phyloP scores from a whole-genome alignment of 2,329 filamentous ascomycete species.

The Teratosphaeria destructans region DNA sequence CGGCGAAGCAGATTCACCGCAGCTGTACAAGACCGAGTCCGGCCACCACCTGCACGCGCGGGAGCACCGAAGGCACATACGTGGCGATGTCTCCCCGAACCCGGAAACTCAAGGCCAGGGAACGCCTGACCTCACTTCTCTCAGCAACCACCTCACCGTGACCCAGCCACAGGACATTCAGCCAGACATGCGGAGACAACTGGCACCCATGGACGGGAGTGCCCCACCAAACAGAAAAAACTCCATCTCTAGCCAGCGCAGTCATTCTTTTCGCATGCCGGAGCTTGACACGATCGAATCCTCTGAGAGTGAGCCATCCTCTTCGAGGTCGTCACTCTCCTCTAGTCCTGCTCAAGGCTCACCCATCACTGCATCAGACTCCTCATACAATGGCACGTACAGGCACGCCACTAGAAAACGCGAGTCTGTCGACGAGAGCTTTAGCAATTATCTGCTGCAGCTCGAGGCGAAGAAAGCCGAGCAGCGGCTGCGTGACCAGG shows the following conservation, averaged over 20 bases:
- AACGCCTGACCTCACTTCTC: neutral
- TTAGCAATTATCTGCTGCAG: conserved; percentile 66
- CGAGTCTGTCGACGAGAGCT: conserved; percentile 64
- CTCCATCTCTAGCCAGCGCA: conserved; percentile 23
- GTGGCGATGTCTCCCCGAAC: conserved; percentile 11
- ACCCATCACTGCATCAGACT: conserved; percentile 38
- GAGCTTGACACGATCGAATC: conserved; percentile 52
- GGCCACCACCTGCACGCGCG: conserved; percentile 19
- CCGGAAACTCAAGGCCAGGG: neutral
- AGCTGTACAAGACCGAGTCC: conserved; percentile 48
- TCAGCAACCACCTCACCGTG: neutral
- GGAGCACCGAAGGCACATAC: conserved; percentile 22
- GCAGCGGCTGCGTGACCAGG: conserved; percentile 66
- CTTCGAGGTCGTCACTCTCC: conserved; percentile 29
- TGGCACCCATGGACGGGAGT: conserved; percentile 23
- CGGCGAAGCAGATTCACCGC: conserved; percentile 51
- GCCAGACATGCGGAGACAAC: conserved; percentile 14
- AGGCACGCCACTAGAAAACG: conserved; percentile 45
- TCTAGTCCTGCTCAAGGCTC: conserved; percentile 27
- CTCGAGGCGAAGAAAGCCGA: conserved; percentile 72
- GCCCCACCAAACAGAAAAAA: conserved; percentile 18
- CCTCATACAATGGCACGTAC: conserved; percentile 33
- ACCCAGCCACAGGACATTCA: conserved; percentile 8
- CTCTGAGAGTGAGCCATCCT: conserved; percentile 37
- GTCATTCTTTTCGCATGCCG: conserved; percentile 50